Evolutionary conservation across 2,329 filamentous ascomycete species (phyloP), one percentile per base, ranked within the genome.

Genomic region (Colletotrichum sp.): DNA sequence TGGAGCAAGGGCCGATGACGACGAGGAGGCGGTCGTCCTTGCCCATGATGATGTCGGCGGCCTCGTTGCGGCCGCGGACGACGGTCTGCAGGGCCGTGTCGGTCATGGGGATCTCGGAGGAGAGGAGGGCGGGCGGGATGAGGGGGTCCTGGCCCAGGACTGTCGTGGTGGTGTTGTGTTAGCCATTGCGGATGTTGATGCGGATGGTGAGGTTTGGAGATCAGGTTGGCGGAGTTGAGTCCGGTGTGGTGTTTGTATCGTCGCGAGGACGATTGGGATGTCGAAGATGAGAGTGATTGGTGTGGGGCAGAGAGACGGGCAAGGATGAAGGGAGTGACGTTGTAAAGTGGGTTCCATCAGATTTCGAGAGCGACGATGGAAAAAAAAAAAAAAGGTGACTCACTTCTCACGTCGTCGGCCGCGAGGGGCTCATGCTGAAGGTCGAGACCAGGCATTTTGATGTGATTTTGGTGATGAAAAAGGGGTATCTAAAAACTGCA

Each of bases 91-190:
- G 88, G 71, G 93, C 92, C 75, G 87, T 81, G 81, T 89, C 84
- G 82, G 92, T 89, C 84, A 93, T 91, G 83, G 96, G 95, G 80
- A 98, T 93, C 87, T 99, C 96, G 77, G 93, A 92, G 84, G 95
- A 92, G 82, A 99, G 94, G 80, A 98, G 92, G 80, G 95, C 93
- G 59, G 96, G 96, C 64, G 95, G 94, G 84, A 98, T 97, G 83
- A 99, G 89, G 82, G 96, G 95, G 86, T 98, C 96, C 90, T 98
- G 96, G 80, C 96, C 96, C 83, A 98, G 89, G 86, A 98, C 96
- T 98, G 81, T 30, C 78, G 44, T 22, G 44, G 44, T 52, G 44
- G n/a, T 25, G 2, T 78, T 80, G 83, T 83, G 66, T 39, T 27
- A 25, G 27, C 25, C 81, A 84, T 83, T 44, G 22, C 16, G n/a